Evolutionary conservation across 306 rosid genomes (phyloP), one percentile per base, ranked within the genome.

Genomic region (Boehmeria nivea): DNA sequence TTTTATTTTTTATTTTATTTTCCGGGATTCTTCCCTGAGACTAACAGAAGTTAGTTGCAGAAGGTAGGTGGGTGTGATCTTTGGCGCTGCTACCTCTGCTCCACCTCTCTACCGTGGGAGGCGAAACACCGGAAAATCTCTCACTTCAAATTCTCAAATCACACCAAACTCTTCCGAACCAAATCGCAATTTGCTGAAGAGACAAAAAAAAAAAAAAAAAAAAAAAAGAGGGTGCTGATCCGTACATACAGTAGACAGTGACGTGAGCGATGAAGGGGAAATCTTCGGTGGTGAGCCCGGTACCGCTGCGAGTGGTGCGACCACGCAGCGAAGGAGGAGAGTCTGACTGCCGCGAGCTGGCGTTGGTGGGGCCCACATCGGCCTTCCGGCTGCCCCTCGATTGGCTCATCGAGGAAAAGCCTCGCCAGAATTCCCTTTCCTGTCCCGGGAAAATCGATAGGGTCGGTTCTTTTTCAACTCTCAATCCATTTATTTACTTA

Each of bases 361-460:
- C 60, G 12, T 24, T 8, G 16, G 27, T 5, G 8, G 31, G 27
- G 27, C 19, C 31, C 36, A 25, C 51, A n/a, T 47, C 11, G 6
- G 20, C 67, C 20, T 74, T 79, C 66, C 37, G 0, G 0, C 73
- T 86, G 55, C 85, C 90, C 23, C 51, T 56, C 39, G 83, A 44
- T 47, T 86, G 95, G 90, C 0, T 55, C 0, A 76, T 78, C 0
- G 81, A 77, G 49, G 54, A 54, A 47, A 69, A 12, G 14, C 83
- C 60, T 22, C 87, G 87, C 64, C 9, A 0, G 13, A 12, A 20
- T 14, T n/a, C 1, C 28, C 11, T 20, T 6, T 10, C 36, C 21
- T 1, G 42, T 10, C 54, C 59, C 16, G 2, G 57, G 21, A 59
- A 12, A 1, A 21, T 78, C 6, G 87, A 82, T 53, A 75, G 7